These are phyloP conservation scores for Pythium brachiatum DNA, from an alignment of 352 stramenopile species.

Conservation along the genomic window DNA sequence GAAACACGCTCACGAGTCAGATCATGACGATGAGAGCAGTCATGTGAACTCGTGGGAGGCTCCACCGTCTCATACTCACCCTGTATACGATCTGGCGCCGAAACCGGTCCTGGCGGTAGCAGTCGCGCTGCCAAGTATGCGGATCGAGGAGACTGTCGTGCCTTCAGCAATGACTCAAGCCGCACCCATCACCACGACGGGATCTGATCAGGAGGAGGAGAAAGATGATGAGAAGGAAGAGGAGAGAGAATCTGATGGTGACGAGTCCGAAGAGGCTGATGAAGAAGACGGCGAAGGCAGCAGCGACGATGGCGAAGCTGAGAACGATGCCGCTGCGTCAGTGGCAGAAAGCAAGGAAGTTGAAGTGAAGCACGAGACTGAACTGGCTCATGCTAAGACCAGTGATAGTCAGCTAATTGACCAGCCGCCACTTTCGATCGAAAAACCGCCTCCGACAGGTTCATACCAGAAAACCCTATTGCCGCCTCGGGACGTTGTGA, in stretches of 20 bases:
- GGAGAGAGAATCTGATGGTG: background rate
- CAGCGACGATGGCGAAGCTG: background rate
- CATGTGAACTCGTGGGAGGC: background rate
- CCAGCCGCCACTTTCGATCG: too few species aligned
- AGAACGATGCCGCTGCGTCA: background rate
- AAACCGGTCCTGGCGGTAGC: background rate
- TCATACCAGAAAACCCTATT: too few species aligned
- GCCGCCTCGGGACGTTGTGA: too few species aligned
- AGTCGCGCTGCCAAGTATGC: background rate
- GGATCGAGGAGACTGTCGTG: background rate
- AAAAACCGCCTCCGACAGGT: too few species aligned
- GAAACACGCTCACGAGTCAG: background rate
- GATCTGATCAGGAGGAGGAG: too few species aligned
- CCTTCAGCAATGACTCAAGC: too few species aligned
- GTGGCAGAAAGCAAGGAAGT: background rate
- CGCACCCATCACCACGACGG: too few species aligned
- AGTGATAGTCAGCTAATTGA: too few species aligned
- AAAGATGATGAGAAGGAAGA: background rate
- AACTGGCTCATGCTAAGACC: too few species aligned
- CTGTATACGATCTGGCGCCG: background rate
- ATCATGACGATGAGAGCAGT: background rate
- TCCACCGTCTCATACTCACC: background rate
- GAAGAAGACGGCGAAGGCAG: background rate
- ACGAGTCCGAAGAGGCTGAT: background rate
- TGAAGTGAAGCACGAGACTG: background rate